These are phyloP conservation scores for Monoraphidium neglectum DNA, from an alignment of 139 green algal genomes.

Conservation along the genomic window DNA sequence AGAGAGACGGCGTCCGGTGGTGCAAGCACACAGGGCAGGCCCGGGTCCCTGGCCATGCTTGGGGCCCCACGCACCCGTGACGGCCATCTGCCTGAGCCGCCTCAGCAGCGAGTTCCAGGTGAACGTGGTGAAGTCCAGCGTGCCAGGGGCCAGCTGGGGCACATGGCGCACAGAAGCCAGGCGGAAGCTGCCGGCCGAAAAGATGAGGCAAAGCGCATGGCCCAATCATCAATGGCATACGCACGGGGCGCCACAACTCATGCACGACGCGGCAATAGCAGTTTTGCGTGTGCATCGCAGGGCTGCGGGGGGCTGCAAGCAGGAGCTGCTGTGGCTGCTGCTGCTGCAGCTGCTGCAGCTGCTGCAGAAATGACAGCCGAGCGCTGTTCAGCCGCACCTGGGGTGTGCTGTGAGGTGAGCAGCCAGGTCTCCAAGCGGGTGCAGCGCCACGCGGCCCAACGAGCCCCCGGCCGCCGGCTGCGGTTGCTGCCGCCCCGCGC, in stretches of 20 bases:
- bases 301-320: too few relatives aligned
- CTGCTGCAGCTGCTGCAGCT: conserved; percentile 35
- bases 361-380: conserved; percentile 21
- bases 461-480: conserved; percentile 1
- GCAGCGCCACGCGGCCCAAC: conserved; percentile 4
- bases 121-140: conserved; percentile 76
- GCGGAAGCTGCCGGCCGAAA: conserved; percentile 49
- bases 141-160: conserved; percentile 32
- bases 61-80: conserved; percentile 45
- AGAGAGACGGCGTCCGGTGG: too few relatives aligned
- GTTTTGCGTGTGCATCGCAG: too few relatives aligned
- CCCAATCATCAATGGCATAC: too few relatives aligned
- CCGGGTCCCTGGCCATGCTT: not conserved
- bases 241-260: too few relatives aligned
- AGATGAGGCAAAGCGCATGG: too few relatives aligned
- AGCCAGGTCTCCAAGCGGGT: conserved; percentile 54
- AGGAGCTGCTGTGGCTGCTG: too few relatives aligned
- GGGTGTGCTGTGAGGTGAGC: conserved; percentile 68
- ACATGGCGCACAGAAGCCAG: conserved; percentile 19
- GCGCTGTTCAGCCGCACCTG: conserved; percentile 46
- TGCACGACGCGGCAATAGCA: too few relatives aligned
- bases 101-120: conserved; percentile 65
- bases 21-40: too few relatives aligned
- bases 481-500: conserved; percentile 1
- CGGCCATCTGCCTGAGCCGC: conserved; percentile 67